Conservation (phyloP, 2,329 filamentous ascomycete species). For the Lomentospora prolificans region DNA sequence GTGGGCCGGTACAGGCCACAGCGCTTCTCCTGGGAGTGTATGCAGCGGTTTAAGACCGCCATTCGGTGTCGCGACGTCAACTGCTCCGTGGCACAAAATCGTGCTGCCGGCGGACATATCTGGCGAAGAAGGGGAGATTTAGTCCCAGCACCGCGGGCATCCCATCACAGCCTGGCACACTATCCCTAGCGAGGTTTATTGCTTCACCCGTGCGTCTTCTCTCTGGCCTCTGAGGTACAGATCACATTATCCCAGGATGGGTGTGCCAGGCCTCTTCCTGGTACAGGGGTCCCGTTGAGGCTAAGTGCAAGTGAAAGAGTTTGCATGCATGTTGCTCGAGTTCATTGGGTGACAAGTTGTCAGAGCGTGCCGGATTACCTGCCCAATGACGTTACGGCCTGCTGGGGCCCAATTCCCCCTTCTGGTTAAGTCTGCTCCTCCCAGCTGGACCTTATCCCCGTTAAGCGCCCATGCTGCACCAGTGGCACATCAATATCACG, state of each 20-base stretch:
- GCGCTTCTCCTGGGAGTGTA: neutral
- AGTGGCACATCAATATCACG: slow-evolving; percentile 3
- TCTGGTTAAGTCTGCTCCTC: neutral
- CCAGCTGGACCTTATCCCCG: neutral
- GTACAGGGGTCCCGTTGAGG: neutral
- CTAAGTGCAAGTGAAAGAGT: neutral
- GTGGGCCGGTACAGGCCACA: neutral
- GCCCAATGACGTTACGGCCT: neutral
- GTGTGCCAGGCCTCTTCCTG: too few species aligned
- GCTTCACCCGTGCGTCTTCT: too few species aligned
- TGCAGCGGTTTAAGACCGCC: too few species aligned
- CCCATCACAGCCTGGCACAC: too few species aligned
- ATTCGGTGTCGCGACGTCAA: too few species aligned
- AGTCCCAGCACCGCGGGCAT: too few species aligned
- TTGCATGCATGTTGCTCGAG: neutral
- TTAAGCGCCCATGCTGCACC: slow-evolving; percentile 5
- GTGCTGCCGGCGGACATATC: neutral
- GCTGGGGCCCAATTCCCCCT: neutral
- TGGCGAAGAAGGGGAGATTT: neutral
- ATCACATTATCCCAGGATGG: too few species aligned
- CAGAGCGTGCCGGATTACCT: neutral
- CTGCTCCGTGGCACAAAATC: neutral
- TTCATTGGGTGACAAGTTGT: neutral
- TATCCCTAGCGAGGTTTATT: too few species aligned
- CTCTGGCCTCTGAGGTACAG: too few species aligned